A percentile compares a stretch with the other conserved stretches of the same genome.
phyloP scores from a whole-genome alignment of 176 grass and related monocot genomes.

The Juncus effusus region DNA sequence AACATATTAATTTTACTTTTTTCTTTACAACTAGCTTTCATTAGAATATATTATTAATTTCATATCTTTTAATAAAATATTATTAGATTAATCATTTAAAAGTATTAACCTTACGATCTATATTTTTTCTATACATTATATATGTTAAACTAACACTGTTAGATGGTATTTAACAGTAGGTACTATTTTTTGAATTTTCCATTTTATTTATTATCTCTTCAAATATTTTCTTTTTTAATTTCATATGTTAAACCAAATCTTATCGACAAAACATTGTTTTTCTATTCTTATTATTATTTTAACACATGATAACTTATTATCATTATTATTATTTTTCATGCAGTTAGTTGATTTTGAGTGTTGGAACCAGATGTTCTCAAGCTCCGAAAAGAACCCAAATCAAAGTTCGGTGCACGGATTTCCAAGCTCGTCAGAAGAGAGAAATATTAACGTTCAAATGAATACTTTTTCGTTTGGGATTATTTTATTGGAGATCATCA shows the following conservation, averaged over 20 bases:
- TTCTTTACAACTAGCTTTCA: too few species aligned
- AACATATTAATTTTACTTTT: too few species aligned
- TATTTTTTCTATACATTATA: too few species aligned
- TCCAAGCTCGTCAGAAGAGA: conserved; percentile 41
- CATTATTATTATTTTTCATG: conserved; percentile 16
- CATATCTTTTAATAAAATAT: too few species aligned
- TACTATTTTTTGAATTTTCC: too few species aligned
- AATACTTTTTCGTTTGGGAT: conserved; percentile 81
- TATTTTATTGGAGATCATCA: conserved; percentile 89
- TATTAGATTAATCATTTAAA: too few species aligned
- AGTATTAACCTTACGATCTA: too few species aligned
- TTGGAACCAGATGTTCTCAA: conserved; percentile 75
- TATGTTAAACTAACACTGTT: too few species aligned
- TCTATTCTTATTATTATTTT: neutral
- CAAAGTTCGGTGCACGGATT: conserved; percentile 44
- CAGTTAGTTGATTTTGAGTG: conserved; percentile 97
- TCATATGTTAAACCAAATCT: neutral
- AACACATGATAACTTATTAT: neutral
- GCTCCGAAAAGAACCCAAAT: conserved; percentile 36
- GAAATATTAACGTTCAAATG: conserved; percentile 54
- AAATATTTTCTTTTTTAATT: conserved; percentile 5
- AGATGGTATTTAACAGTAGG: too few species aligned
- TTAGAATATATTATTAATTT: too few species aligned
- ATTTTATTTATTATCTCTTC: too few species aligned
- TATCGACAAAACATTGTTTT: neutral